These are phyloP conservation scores for Moniliella sp. DNA, from an alignment of 1,284 basidiomycete genomes.

Conservation along the genomic window DNA sequence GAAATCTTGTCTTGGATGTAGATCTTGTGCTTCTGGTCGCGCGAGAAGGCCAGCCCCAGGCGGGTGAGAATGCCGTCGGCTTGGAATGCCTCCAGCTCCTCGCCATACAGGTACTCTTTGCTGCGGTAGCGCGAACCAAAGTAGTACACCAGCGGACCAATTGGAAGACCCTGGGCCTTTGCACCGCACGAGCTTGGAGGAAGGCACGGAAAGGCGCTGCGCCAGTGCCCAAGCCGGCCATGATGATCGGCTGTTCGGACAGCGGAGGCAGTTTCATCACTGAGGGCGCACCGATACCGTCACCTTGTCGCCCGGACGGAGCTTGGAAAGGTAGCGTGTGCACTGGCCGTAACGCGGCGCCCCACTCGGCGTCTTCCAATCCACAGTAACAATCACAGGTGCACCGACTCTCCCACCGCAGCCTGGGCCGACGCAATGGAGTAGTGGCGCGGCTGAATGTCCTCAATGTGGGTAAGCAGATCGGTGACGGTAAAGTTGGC, in stretches of 20 bases:
- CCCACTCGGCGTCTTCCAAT: conserved; percentile 68
- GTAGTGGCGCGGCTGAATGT: conserved; percentile 81
- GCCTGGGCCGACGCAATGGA: conserved; percentile 86
- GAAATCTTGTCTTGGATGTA: conserved; percentile 98
- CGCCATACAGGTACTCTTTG: conserved; percentile 86
- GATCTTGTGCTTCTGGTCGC: conserved; percentile 51
- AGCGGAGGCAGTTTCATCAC: conserved; percentile 93
- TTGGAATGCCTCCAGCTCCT: conserved; percentile 51
- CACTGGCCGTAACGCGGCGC: conserved; percentile 72
- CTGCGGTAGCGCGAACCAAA: conserved; percentile 87
- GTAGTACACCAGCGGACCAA: conserved; percentile 87
- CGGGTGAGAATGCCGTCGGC: conserved; percentile 61
- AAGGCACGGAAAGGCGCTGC: conserved; percentile 96
- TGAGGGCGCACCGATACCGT: conserved; percentile 90
- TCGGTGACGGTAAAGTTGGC: conserved; percentile 56
- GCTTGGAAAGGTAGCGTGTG: conserved; percentile 69
- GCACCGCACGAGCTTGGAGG: conserved; percentile 75
- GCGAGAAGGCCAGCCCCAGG: conserved; percentile 84
- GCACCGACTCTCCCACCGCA: conserved; percentile 78
- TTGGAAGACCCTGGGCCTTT: conserved; percentile 53
- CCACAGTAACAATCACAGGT: conserved; percentile 86
- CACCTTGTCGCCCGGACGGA: conserved; percentile 69
- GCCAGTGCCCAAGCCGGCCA: conserved; percentile 92
- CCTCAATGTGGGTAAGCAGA: conserved; percentile 54
- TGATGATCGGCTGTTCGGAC: conserved; percentile 73